phyloP scores from a whole-genome alignment of 2,329 filamentous ascomycete species.

The Ceratocystiopsis brevicomis region DNA sequence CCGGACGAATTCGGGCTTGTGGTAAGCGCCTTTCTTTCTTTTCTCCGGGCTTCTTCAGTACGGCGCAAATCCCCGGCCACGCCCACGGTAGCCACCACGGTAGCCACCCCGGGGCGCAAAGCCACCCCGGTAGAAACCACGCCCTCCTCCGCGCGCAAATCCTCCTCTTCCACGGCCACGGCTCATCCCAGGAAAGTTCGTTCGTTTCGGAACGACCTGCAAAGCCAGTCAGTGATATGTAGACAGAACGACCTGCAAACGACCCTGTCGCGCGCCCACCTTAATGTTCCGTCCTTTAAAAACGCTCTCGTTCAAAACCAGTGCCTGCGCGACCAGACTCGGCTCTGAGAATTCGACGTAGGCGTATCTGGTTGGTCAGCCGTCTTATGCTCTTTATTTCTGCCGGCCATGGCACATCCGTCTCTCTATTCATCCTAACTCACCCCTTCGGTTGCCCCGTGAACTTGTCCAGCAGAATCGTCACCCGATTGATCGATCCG shows the following conservation, averaged over 20 bases:
- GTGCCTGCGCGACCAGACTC: constrained; percentile 74
- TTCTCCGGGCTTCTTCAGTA: constrained; percentile 26
- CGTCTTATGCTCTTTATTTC: no score
- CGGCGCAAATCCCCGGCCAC: constrained; percentile 44
- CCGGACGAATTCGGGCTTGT: no score
- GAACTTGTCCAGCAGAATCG: constrained; percentile 94
- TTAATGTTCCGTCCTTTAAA: constrained; percentile 93
- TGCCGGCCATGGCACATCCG: no score
- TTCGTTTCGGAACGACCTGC: constrained; percentile 69
- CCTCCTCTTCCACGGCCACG: constrained; percentile 46
- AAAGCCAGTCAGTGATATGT: no score
- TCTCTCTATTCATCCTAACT: constrained; percentile 14
- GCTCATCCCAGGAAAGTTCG: constrained; percentile 88
- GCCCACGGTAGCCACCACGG: constrained; percentile 44
- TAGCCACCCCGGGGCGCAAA: constrained; percentile 32
- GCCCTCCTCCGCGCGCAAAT: constrained; percentile 27
- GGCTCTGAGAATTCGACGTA: constrained; percentile 98
- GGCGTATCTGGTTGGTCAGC: constrained; percentile 50
- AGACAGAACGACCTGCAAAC: no score
- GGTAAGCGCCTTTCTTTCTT: no score
- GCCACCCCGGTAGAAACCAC: constrained; percentile 33
- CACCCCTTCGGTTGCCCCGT: constrained; percentile 98
- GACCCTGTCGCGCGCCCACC: constrained; percentile 12
- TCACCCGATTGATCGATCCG: constrained; percentile 93
- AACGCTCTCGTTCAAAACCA: constrained; percentile 89